Evolutionary conservation across 2,329 filamentous ascomycete genomes (phyloP).

Genomic region (Arthroderma uncinatum): DNA sequence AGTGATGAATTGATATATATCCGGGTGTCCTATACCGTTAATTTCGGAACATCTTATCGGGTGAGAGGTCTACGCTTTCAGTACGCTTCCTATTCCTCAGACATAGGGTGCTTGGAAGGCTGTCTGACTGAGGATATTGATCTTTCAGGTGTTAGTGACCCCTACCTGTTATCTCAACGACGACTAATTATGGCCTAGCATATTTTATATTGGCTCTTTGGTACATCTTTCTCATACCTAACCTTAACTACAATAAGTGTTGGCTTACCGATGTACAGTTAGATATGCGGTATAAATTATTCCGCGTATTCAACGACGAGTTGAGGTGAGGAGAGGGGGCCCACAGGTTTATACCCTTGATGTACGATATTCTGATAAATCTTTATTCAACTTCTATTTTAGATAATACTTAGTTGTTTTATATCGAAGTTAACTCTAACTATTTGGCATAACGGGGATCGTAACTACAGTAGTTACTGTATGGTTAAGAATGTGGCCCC

Average conservation of each 20-base stretch:
- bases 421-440: no score
- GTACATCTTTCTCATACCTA: not conserved
- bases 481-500: no score
- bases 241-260: not conserved
- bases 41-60: not conserved
- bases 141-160: not conserved
- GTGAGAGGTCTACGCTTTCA: conserved; percentile 1
- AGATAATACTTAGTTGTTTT: no score
- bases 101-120: not conserved
- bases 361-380: no score
- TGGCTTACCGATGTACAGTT: no score
- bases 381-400: no score
- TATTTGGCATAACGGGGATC: no score
- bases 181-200: not conserved
- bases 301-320: no score
- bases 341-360: no score
- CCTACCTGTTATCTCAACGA: not conserved
- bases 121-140: not conserved
- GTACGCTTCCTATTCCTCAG: not conserved
- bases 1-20: not conserved
- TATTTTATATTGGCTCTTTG: not conserved
- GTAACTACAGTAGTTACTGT: no score
- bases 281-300: no score
- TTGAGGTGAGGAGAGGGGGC: no score
- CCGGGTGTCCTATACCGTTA: not conserved